Percentiles rank a stretch among this genome's conserved stretches.
Conservation (phyloP, 495 filamentous ascomycete genomes). For the Copromyces sp. region DNA sequence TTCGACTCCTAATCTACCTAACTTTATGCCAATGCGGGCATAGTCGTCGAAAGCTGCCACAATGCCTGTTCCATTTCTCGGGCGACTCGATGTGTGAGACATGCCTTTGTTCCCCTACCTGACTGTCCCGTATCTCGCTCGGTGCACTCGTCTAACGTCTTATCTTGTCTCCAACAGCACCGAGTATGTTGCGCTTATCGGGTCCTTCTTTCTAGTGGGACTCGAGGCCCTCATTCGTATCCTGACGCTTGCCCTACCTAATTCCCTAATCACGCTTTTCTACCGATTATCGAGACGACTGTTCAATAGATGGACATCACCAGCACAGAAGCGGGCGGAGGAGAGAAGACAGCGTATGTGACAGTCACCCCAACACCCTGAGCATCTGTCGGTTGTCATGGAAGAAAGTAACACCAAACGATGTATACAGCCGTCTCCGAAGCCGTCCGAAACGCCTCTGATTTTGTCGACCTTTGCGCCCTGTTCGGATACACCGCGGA, state of each 20-base stretch:
- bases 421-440: constrained; percentile 35
- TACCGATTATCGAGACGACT: constrained; percentile 71
- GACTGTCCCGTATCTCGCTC: background rate
- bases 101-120: background rate
- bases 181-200: constrained; percentile 79
- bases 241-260: constrained; percentile 85
- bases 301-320: constrained; percentile 70
- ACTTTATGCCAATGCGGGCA: constrained; percentile 6
- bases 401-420: background rate
- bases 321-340: constrained; percentile 53
- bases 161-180: constrained; percentile 30
- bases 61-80: constrained; percentile 73
- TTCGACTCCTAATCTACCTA: background rate
- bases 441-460: constrained; percentile 57
- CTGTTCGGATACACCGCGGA: constrained; percentile 86
- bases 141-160: background rate
- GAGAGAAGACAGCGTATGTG: constrained; percentile 44
- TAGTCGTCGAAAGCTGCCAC: constrained; percentile 28
- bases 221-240: constrained; percentile 74
- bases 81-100: constrained; percentile 62
- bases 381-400: background rate
- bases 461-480: constrained; percentile 86
- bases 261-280: constrained; percentile 66
- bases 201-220: constrained; percentile 69
- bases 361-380: background rate